Conservation (phyloP, 306 rosid species). For the Canavalia ensiformis region DNA sequence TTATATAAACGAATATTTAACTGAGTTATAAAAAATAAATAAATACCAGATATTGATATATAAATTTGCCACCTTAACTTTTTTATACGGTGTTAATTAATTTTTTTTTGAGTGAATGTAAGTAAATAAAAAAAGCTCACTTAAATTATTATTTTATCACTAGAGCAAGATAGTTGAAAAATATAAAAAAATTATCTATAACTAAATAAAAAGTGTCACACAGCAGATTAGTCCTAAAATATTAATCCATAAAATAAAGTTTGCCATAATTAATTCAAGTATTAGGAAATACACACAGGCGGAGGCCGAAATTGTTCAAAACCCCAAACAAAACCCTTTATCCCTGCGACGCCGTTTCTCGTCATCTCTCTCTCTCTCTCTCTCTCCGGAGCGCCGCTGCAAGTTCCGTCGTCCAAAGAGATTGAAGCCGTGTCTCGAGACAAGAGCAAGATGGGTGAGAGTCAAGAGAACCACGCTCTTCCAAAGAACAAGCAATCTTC, state of each 20-base stretch:
- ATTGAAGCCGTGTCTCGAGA: neutral
- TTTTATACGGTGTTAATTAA: too few species aligned
- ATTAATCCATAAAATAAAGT: neutral
- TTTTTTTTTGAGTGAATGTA: too few species aligned
- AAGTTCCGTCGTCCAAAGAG: slow-evolving; percentile 13
- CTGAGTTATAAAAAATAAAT: too few species aligned
- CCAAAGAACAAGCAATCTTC: slow-evolving; percentile 31
- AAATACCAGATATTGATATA: too few species aligned
- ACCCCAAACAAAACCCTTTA: slow-evolving; percentile 28
- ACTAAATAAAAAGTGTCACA: too few species aligned
- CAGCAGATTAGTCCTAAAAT: too few species aligned
- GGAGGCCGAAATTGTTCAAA: neutral
- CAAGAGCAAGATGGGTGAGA: slow-evolving; percentile 46
- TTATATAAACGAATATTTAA: too few species aligned
- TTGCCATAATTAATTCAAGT: neutral
- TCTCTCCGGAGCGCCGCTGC: neutral
- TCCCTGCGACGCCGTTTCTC: slow-evolving; percentile 3
- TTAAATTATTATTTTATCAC: too few species aligned
- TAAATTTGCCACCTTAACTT: too few species aligned
- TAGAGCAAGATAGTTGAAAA: too few species aligned
- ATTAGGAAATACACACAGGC: neutral
- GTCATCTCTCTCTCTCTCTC: neutral
- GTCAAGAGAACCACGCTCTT: slow-evolving; percentile 35
- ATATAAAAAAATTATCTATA: too few species aligned
- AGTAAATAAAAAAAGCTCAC: too few species aligned